These are phyloP conservation scores for Amaranthus palmeri DNA, from an alignment of 148 eudicot species.

Conservation along the genomic window DNA sequence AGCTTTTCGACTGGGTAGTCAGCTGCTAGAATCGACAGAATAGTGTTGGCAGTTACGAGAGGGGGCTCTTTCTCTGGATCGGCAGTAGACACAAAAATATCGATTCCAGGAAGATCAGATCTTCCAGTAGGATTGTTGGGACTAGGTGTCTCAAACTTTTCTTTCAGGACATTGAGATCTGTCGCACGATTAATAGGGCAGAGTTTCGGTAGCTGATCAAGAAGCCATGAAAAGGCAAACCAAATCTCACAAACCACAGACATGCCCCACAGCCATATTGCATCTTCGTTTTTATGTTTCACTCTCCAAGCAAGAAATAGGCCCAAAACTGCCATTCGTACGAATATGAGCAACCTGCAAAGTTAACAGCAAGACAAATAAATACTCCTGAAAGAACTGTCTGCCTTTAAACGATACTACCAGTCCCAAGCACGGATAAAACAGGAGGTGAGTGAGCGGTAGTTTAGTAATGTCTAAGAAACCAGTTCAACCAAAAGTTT, in stretches of 20 bases:
- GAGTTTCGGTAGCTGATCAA: constrained; percentile 84
- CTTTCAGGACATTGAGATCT: constrained; percentile 75
- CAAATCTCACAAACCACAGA: constrained; percentile 91
- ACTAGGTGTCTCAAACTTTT: constrained; percentile 74
- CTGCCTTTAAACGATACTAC: too few relatives aligned
- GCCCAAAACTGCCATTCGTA: constrained; percentile 66
- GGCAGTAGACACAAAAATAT: constrained; percentile 89
- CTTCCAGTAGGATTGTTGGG: constrained; percentile 77
- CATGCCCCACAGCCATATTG: constrained; percentile 95
- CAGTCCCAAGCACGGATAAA: too few relatives aligned
- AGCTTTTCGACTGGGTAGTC: constrained; percentile 96
- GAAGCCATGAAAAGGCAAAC: constrained; percentile 96
- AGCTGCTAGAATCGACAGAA: constrained; percentile 74
- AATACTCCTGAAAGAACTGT: neutral
- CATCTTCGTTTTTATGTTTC: constrained; percentile 71
- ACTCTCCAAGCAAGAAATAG: constrained; percentile 79
- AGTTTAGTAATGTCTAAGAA: too few relatives aligned
- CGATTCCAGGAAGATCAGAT: constrained; percentile 88
- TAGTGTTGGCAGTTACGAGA: constrained; percentile 88
- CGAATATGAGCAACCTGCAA: constrained; percentile 59
- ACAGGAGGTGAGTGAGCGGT: too few relatives aligned
- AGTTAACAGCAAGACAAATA: constrained; percentile 5
- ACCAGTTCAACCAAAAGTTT: too few relatives aligned
- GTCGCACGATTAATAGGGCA: constrained; percentile 91
- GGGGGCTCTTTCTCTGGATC: constrained; percentile 99